Percentiles rank a stretch among this genome's conserved stretches.
Conservation (phyloP, 1,139 yeast genomes). For the Ashbya aceris region DNA sequence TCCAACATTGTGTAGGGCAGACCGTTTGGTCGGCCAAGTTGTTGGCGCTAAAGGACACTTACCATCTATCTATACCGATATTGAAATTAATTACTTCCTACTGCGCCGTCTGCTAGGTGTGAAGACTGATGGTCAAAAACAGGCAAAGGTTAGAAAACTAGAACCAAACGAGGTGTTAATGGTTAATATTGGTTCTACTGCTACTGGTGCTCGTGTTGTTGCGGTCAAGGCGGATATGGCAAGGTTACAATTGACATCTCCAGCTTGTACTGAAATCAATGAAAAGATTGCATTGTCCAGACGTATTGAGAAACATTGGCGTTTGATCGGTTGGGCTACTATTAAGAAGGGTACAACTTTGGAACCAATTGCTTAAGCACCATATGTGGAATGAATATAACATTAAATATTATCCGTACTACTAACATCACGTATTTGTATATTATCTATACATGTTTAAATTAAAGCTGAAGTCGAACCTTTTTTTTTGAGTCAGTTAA, state of each 20-base stretch:
- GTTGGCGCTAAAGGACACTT: constrained; percentile 95
- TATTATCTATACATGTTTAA: constrained; percentile 5
- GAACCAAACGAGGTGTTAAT: constrained; percentile 92
- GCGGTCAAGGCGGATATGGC: constrained; percentile 99
- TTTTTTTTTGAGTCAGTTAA: not conserved
- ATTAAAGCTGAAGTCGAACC: constrained; percentile 1
- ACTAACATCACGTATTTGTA: constrained; percentile 1
- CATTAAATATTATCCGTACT: constrained; percentile 1
- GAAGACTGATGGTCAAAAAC: constrained; percentile 95
- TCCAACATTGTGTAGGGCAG: constrained; percentile 98
- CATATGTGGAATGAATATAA: not conserved
- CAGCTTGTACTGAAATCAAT: constrained; percentile 97
- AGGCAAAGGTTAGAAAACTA: constrained; percentile 91
- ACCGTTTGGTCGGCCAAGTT: constrained; percentile 97
- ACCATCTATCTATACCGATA: constrained; percentile 93
- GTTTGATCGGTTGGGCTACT: constrained; percentile 99
- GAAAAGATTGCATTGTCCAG: constrained; percentile 98
- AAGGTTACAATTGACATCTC: constrained; percentile 89
- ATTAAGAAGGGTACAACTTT: constrained; percentile 89
- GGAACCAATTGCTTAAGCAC: constrained; percentile 46
- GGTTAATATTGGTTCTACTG: constrained; percentile 99
- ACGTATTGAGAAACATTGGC: constrained; percentile 99
- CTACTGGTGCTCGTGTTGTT: constrained; percentile 97
- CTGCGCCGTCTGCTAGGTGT: constrained; percentile 97
- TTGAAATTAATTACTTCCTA: constrained; percentile 93